A percentile compares a stretch with the other conserved stretches of the same genome.
These are phyloP conservation scores for Calonectria naviculata DNA, from an alignment of 2,329 filamentous ascomycete species.

Conservation along the genomic window DNA sequence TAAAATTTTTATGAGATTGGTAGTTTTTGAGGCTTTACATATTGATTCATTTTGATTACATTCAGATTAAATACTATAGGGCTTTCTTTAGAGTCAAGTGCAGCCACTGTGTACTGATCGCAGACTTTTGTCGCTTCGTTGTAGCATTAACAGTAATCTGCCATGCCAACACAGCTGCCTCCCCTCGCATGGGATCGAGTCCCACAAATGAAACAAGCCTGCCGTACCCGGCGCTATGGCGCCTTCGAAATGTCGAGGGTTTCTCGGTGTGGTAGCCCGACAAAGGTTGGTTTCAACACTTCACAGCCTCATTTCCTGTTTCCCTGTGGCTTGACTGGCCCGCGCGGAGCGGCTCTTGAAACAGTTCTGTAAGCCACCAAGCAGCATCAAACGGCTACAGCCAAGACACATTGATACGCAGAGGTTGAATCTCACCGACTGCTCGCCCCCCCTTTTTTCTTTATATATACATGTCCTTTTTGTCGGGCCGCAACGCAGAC, in stretches of 20 bases:
- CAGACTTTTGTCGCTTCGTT: no score
- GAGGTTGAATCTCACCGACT: background rate
- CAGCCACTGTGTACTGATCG: no score
- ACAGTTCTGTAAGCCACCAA: background rate
- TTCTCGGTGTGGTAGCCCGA: background rate
- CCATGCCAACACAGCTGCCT: background rate
- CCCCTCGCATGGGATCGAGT: background rate
- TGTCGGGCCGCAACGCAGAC: background rate
- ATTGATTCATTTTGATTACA: no score
- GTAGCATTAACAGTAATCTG: slow-evolving; percentile 7
- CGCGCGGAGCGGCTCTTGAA: slow-evolving; percentile 10
- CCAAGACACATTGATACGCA: slow-evolving; percentile 1
- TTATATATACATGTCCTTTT: no score
- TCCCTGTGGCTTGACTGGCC: slow-evolving; percentile 9
- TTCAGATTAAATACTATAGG: no score
- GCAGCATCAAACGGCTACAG: background rate
- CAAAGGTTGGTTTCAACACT: background rate
- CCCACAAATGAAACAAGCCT: background rate
- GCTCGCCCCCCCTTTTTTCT: background rate
- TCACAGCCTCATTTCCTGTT: background rate
- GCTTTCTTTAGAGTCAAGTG: no score
- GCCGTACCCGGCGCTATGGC: background rate
- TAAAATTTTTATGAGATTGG: no score
- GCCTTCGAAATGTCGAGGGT: background rate
- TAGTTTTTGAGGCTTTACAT: no score